Base-by-base conservation (phyloP, 805 yeast species). In the Millerago galiae region DNA sequence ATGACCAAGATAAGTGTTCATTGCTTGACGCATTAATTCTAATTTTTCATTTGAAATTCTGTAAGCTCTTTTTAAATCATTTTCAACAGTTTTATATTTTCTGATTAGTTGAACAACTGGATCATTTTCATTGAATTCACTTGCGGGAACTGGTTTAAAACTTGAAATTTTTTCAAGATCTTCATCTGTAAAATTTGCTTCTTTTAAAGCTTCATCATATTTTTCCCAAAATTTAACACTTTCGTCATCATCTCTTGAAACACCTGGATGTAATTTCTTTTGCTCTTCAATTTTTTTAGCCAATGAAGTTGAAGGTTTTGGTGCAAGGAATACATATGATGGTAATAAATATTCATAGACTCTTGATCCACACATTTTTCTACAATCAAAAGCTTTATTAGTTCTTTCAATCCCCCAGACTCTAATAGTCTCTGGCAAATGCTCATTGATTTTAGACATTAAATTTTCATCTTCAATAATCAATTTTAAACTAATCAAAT, bases 321-420 rank as follows among this genome's bases (percentile, higher is more conserved):
- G 97, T 9, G 95, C 93, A 43, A 93, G 67, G 49, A 93, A 77
- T 2, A 95, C 78, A 61, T 88, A 90, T 0, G 95, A 86, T 34
- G 99, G 99, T 59, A 93, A 72, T 54, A 93, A 65, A 59, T 93
- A 93, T 67, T 93, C 99, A 62, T 93, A 93, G 48, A 95, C 74
- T 60, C 99, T 78, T n/a, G 96, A 88, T 3, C 93, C 82, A 67
- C 99, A 93, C 83, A 89, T 77, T 60, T 87, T 89, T 52, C 98
- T 75, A 64, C 97, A 89, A 62, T 93, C 98, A 62, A 93, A 93
- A 0, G 90, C 77, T 56, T 88, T 86, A 61, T 90, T 90, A 10
- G 86, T 83, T 54, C 98, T 75, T 59, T 81, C 86, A 47, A 82
- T 79, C 16, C 96, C 96, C 98, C 98, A 93, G 11, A 93, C 74